Conservation (phyloP, 2,329 filamentous ascomycete genomes). For the Endothia cerciana region DNA sequence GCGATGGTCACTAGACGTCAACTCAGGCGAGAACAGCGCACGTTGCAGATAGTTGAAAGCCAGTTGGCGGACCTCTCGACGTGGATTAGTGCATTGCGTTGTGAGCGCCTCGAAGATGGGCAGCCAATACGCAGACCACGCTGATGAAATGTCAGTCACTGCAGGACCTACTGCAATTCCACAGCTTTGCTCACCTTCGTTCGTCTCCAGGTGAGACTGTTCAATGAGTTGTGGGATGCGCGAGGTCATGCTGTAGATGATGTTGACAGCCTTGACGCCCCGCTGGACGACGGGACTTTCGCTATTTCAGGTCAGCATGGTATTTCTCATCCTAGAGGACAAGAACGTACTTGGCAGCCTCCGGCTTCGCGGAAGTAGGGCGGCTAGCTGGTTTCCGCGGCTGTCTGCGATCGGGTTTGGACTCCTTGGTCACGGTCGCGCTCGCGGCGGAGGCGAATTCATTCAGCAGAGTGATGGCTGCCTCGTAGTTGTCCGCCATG, state of each 20-base stretch:
- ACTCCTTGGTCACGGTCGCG: constrained; percentile 71
- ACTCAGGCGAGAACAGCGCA: constrained; percentile 79
- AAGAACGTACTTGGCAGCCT: constrained; percentile 58
- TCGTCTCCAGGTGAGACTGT: constrained; percentile 88
- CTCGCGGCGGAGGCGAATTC: constrained; percentile 86
- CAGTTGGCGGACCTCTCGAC: constrained; percentile 87
- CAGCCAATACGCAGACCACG: constrained; percentile 97
- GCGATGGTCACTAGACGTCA: constrained; percentile 81
- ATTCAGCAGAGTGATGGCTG: constrained; percentile 80
- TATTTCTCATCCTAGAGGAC: constrained; percentile 26
- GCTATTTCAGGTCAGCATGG: constrained; percentile 42
- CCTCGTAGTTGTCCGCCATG: constrained; percentile 94
- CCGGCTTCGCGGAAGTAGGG: constrained; percentile 49
- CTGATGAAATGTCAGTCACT: constrained; percentile 49
- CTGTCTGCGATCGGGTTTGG: constrained; percentile 60
- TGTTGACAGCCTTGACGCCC: constrained; percentile 77
- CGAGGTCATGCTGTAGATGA: constrained; percentile 80
- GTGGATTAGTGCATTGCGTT: constrained; percentile 90
- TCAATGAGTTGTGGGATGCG: constrained; percentile 86
- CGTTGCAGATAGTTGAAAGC: constrained; percentile 86
- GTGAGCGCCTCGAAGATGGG: constrained; percentile 90
- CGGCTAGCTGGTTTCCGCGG: constrained; percentile 37
- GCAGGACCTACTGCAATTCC: background rate
- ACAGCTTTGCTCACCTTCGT: constrained; percentile 63
- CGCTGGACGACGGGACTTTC: constrained; percentile 75